Evolutionary conservation across 2,329 filamentous ascomycete species (phyloP), one percentile per base, ranked within the genome.

Genomic region (Colletotrichum nymphaeae): DNA sequence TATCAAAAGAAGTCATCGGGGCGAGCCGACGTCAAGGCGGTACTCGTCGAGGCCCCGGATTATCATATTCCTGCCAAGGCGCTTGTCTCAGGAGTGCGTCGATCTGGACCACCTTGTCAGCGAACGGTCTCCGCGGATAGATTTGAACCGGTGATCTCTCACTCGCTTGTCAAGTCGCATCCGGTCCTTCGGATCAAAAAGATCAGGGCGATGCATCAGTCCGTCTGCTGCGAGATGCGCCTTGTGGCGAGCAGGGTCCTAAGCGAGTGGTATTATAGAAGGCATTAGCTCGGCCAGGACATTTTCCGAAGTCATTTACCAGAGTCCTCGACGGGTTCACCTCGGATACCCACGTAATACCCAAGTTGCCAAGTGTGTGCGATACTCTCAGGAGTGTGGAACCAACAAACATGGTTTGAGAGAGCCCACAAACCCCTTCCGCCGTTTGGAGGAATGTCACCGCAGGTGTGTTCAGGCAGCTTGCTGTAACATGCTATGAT

Each of bases 21-120:
- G 62, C n/a, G 62, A 63, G 28, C n/a, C 52, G 37, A 42, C 37
- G 14, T 46, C 62, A 53, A 35, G 46, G 19, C 6, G n/a, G 62
- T n/a, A 30, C 32, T 7, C 8, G 42, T 49, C 19, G 19, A 49
- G 42, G 19, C 42, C 42, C 46, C 46, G 14, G 26, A 32, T 46
- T 53, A 19, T 63, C 28, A 26, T 30, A 30, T 65, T 52, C 62
- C 16, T 52, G 70, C 67, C 56, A 65, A 71, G 70, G 16, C 70
- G 24, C 66, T 73, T 70, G 67, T 22, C 14, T 53, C 35, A 35
- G 26, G 35, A 26, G 32, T 49, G 55, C 67, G 60, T 49, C 66
- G 28, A 73, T 70, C 67, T 70, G 28, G 60, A 52, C 67, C 55
- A 49, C n/a, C 55, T 63, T 66, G 22, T 30, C 32, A 28, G 26